These are phyloP conservation scores for Diplodia corticola DNA, from an alignment of 2,329 filamentous ascomycete genomes.

Conservation along the genomic window DNA sequence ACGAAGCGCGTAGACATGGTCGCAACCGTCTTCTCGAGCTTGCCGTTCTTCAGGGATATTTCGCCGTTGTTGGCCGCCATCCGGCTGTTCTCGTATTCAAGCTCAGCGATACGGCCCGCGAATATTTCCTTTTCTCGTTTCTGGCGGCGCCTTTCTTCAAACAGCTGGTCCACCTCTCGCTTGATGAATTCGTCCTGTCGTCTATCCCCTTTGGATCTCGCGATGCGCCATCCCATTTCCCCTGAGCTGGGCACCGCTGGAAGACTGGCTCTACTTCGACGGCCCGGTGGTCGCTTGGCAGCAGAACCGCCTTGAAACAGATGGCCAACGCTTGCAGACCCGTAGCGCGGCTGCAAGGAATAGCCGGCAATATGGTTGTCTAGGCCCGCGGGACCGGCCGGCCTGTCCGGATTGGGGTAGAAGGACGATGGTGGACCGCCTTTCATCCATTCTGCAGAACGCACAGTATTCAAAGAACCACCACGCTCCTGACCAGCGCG, in stretches of 20 bases:
- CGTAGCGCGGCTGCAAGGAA: background rate
- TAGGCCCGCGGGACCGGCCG: background rate
- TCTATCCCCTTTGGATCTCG: background rate
- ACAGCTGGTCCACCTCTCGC: background rate
- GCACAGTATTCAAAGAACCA: background rate
- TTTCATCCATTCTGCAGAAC: constrained; percentile 10
- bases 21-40: background rate
- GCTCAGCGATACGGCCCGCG: background rate
- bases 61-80: background rate
- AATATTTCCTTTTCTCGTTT: constrained; percentile 6
- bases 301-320: background rate
- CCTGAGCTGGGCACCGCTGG: background rate
- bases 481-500: background rate
- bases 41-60: background rate
- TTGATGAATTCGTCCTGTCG: background rate
- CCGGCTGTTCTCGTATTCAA: constrained; percentile 14
- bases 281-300: background rate
- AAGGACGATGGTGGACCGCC: background rate
- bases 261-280: background rate
- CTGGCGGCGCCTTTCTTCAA: background rate
- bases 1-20: background rate
- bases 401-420: constrained; percentile 1
- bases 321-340: background rate
- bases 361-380: background rate
- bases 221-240: background rate